Evolutionary conservation across 1,139 yeast species (phyloP).

Genomic region (Kodamaea derodonti): DNA sequence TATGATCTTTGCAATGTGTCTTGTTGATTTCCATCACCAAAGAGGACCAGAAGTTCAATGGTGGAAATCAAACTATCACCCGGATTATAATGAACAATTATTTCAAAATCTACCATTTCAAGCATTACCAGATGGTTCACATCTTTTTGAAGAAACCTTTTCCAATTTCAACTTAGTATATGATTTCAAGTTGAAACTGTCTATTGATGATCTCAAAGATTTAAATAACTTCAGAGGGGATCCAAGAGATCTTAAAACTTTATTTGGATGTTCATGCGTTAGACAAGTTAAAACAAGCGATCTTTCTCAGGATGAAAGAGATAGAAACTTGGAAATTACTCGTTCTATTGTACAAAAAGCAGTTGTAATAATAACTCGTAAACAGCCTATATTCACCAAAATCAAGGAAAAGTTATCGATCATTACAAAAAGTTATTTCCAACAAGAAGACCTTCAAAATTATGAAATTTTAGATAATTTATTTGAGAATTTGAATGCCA

Average conservation of each 20-base stretch:
- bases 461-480: conserved; percentile 62
- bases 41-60: conserved; percentile 95
- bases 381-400: conserved; percentile 81
- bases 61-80: conserved; percentile 69
- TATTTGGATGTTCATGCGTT: conserved; percentile 92
- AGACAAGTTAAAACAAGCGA: conserved; percentile 72
- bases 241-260: conserved; percentile 57
- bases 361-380: conserved; percentile 75
- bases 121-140: conserved; percentile 95
- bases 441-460: conserved; percentile 75
- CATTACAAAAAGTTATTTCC: conserved; percentile 81
- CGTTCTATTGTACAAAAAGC: conserved; percentile 91
- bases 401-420: conserved; percentile 87
- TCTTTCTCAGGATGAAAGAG: conserved; percentile 42
- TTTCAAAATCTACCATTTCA: conserved; percentile 95
- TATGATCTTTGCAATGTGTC: conserved; percentile 75
- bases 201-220: conserved; percentile 43
- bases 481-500: conserved; percentile 63
- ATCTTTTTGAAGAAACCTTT: conserved; percentile 85
- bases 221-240: conserved; percentile 42
- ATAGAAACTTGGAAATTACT: conserved; percentile 64
- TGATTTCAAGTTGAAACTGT: conserved; percentile 50
- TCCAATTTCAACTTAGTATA: conserved; percentile 85
- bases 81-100: conserved; percentile 35
- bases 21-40: conserved; percentile 91